Base-by-base conservation (phyloP, 225 moss, liverwort and hornwort species). In the Physcomitrium patens region DNA sequence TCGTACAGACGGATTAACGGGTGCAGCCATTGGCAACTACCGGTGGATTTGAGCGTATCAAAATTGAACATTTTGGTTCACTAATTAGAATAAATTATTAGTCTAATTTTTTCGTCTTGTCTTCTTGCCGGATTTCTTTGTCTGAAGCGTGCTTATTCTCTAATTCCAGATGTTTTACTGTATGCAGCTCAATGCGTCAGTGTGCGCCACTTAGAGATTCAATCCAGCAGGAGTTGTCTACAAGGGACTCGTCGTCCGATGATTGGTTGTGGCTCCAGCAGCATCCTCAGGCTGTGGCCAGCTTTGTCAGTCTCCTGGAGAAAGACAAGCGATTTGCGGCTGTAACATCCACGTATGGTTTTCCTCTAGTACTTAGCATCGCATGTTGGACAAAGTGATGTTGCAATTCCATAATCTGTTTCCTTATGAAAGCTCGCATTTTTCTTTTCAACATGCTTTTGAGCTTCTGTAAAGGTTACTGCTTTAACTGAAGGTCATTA, bases 261-360 rank as follows among this genome's bases (percentile, higher is more conserved):
- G 86, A 86, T 67, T 89, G 86, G 86, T 75, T 89, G 52, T 86
- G 89, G 89, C 71, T 77, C 20, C 81, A 89, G 69, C 89, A 89
- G 71, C 79, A 86, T 45, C 86, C 89, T 28, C 81, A 77, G 69
- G 89, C 86, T 68, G 86, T 89, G 67, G 81, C 81, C 64, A 89
- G 86, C 80, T 89, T 89, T 66, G 86, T 89, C 41, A 76, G 65
- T 69, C 57, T 86, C 42, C 60, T 89, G 61, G 89, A 89, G 71
- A 86, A 81, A 56, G 86, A 89, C 79, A 65, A 76, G 70, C 86
- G 86, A 41, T 89, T 84, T 69, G 77, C 79, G 71, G 78, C 81
- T 77, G 83, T 86, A 16, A 86, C 86, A 48, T 84, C 86, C 71
- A 89, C 83, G 89, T 89, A 84, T 71, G 86, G 62, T 54, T 18